Evolutionary conservation across 805 yeast genomes (phyloP).

Genomic region (Kurtzmaniella cleridarum): DNA sequence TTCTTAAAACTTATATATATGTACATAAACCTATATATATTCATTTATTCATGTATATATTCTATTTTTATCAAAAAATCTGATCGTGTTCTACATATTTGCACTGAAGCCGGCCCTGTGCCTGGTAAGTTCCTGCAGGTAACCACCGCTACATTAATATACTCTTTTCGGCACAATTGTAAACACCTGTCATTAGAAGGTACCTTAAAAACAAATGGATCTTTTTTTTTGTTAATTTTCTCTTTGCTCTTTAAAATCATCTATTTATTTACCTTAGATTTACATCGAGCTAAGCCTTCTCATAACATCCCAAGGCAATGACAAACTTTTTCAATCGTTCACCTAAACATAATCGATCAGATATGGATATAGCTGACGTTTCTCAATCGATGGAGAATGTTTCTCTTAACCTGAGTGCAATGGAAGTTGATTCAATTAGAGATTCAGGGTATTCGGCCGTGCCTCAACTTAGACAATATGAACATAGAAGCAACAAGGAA

Average conservation of each 20-base stretch:
- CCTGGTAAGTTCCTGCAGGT: too few species aligned
- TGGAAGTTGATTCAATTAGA: constrained; percentile 35
- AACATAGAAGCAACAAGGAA: constrained; percentile 24
- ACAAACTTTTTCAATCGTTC: constrained; percentile 14
- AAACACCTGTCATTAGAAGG: not conserved
- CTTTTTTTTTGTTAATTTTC: not conserved
- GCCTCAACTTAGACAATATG: constrained; percentile 10
- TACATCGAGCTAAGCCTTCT: too few species aligned
- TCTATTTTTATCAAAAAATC: too few species aligned
- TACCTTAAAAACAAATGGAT: not conserved
- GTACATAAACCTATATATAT: too few species aligned
- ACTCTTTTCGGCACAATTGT: too few species aligned
- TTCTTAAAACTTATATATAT: too few species aligned
- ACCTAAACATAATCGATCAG: constrained; percentile 13
- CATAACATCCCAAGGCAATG: constrained; percentile 4
- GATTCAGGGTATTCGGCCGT: constrained; percentile 11
- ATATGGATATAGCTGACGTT: constrained; percentile 26
- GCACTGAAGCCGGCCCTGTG: too few species aligned
- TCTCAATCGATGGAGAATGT: constrained; percentile 41
- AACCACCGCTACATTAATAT: too few species aligned
- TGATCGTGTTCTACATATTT: too few species aligned
- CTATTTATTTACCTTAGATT: not conserved
- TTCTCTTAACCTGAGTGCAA: constrained; percentile 27
- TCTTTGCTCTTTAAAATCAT: too few species aligned
- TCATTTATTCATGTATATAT: too few species aligned